Evolutionary conservation across 2,329 filamentous ascomycete species (phyloP).

Genomic region (Exophiala sideris): DNA sequence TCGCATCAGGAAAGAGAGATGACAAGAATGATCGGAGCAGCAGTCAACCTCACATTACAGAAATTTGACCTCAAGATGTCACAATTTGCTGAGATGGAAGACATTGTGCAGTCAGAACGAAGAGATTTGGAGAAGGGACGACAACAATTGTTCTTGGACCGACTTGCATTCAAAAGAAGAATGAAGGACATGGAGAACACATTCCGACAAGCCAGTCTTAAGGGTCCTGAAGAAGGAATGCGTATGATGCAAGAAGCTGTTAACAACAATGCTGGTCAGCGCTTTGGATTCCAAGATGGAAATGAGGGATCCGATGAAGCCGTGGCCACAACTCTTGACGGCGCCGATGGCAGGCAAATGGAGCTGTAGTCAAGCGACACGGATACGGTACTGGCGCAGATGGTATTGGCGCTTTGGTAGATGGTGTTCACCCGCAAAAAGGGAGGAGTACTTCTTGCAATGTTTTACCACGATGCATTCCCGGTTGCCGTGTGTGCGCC

Average conservation of each 20-base stretch:
- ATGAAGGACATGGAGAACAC: conserved; percentile 78
- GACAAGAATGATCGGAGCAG: conserved; percentile 85
- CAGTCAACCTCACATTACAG: conserved; percentile 88
- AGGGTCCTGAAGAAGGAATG: conserved; percentile 41
- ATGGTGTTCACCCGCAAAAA: neutral
- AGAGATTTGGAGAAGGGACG: conserved; percentile 87
- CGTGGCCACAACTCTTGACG: neutral
- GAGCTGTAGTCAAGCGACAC: neutral
- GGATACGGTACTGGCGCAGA: no score
- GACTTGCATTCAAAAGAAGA: conserved; percentile 82
- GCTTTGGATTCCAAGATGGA: conserved; percentile 17
- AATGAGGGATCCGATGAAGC: neutral
- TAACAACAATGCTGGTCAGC: conserved; percentile 10
- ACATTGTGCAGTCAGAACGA: conserved; percentile 84
- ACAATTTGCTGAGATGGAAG: conserved; percentile 95
- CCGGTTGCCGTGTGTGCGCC: neutral
- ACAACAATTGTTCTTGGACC: conserved; percentile 90
- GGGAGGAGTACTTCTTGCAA: neutral
- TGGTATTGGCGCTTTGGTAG: neutral
- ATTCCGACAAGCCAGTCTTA: conserved; percentile 48
- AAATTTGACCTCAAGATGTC: conserved; percentile 94
- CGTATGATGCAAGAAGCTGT: conserved; percentile 25
- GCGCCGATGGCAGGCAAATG: neutral
- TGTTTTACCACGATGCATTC: neutral
- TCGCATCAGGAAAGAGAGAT: conserved; percentile 97